Base-by-base conservation (phyloP, 768 basidiomycete genomes). In the Russula dissimulans region DNA sequence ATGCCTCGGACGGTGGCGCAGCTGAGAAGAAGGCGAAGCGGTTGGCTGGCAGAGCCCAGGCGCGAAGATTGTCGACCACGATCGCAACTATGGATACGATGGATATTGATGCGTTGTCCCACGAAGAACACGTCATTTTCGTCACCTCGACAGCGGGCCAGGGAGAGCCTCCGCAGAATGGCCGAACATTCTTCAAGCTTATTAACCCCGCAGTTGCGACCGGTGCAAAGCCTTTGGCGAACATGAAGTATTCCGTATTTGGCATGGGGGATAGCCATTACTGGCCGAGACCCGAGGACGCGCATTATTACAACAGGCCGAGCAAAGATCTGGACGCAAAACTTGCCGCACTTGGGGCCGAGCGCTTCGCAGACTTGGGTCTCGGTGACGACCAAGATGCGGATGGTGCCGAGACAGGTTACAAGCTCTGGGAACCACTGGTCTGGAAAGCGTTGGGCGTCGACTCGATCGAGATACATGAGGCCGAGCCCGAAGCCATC, bases 261-360 rank as follows among this genome's bases (percentile, higher is more conserved):
- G 95, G 79, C 50, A 88, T 99, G 84, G 97, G 97, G 62, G 97
- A 99, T 72, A 95, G 89, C 71, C 95, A 97, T 74, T 99, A 99
- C 76, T 99, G 97, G 97, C 97, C 97, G 9, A 83, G 97, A 44
- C 81, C 89, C 17, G 94, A 98, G 72, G 97, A 98, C 69, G 87
- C 86, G n/a, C 89, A 92, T 67, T 98, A 95, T 73, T 99, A 97
- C 79, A 99, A 98, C 80, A 97, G 93, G 73, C 86, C 95, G 0
- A 82, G 85, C 17, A 95, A 93, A 73, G 95, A 98, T 63, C 83
- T 98, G 54, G 86, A 94, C 73, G 75, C 79, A 26, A 85, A 85
- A 17, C 77, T 98, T 17, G 84, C 86, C 69, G 80, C 81, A 54
- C 82, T 97, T 47, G 91, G 93, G 45, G 92, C 83, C 15, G 76